phyloP scores from a whole-genome alignment of 768 basidiomycete species.

The Boletus insuetus region DNA sequence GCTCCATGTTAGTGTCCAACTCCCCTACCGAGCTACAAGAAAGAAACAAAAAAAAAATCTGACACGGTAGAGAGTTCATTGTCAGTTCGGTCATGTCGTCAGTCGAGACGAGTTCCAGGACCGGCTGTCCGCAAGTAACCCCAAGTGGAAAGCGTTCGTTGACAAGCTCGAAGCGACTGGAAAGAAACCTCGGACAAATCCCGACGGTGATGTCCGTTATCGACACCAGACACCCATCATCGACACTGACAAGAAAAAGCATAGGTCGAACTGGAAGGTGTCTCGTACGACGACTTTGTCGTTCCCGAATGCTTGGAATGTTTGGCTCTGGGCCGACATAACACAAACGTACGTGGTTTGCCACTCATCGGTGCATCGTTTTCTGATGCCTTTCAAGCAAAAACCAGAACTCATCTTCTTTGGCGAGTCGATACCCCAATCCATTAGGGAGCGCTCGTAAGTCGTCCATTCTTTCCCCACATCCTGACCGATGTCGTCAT shows the following conservation, averaged over 20 bases:
- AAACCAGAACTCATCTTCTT: conserved; percentile 88
- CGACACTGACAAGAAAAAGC: not conserved
- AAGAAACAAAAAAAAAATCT: not conserved
- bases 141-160: conserved; percentile 69
- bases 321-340: conserved; percentile 50
- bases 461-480: conserved; percentile 17
- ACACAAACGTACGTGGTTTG: conserved; percentile 52
- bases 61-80: conserved; percentile 61
- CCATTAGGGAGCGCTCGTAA: conserved; percentile 71
- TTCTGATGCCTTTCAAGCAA: conserved; percentile 41
- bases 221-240: not conserved
- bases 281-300: conserved; percentile 72
- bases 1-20: conserved; percentile 54
- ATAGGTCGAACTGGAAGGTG: conserved; percentile 79
- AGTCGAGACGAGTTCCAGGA: conserved; percentile 71
- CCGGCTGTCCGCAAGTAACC: conserved; percentile 69
- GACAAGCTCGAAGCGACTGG: conserved; percentile 61
- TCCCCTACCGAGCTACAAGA: no score
- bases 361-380: not conserved
- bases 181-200: conserved; percentile 73
- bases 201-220: conserved; percentile 81
- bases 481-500: not conserved
- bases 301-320: conserved; percentile 80
- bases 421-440: conserved; percentile 77
- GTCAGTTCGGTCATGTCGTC: conserved; percentile 67